Percentiles rank a stretch among this genome's conserved stretches.
These are phyloP conservation scores for Lasiodiplodia sp. DNA, from an alignment of 2,329 filamentous ascomycete genomes.

Conservation along the genomic window DNA sequence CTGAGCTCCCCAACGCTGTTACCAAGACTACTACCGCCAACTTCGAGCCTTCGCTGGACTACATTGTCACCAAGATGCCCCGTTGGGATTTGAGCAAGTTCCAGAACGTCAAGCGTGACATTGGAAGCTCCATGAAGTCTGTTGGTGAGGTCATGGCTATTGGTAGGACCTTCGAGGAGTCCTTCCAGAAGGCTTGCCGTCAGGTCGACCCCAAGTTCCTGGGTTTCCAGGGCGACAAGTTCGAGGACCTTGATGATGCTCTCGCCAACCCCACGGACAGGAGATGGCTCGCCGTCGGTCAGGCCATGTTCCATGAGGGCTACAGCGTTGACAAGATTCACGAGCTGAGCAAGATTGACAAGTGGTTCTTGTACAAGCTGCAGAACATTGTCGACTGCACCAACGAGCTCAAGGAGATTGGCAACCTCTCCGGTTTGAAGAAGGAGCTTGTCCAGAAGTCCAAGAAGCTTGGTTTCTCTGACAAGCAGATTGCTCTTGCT, in stretches of 20 bases:
- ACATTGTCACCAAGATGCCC: conserved; percentile 98
- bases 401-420: conserved; percentile 82
- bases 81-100: conserved; percentile 99
- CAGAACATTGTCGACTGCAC: conserved; percentile 95
- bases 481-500: conserved; percentile 89
- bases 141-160: conserved; percentile 99
- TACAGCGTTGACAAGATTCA: conserved; percentile 93
- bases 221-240: conserved; percentile 94
- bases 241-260: conserved; percentile 89
- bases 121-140: conserved; percentile 98
- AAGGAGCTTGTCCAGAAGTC: conserved; percentile 88
- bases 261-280: conserved; percentile 94
- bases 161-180: conserved; percentile 97
- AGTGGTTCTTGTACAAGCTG: conserved; percentile 99
- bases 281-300: conserved; percentile 95
- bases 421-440: conserved; percentile 82
- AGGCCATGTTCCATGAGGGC: conserved; percentile 96
- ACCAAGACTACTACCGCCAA: conserved; percentile 99
- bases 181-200: conserved; percentile 97
- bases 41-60: conserved; percentile 97
- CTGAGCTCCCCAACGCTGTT: conserved; percentile 95
- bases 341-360: conserved; percentile 97
- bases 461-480: conserved; percentile 98
- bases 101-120: conserved; percentile 97
- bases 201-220: conserved; percentile 92